Conservation (phyloP, 768 basidiomycete species). For the Hygrophorus russula region DNA sequence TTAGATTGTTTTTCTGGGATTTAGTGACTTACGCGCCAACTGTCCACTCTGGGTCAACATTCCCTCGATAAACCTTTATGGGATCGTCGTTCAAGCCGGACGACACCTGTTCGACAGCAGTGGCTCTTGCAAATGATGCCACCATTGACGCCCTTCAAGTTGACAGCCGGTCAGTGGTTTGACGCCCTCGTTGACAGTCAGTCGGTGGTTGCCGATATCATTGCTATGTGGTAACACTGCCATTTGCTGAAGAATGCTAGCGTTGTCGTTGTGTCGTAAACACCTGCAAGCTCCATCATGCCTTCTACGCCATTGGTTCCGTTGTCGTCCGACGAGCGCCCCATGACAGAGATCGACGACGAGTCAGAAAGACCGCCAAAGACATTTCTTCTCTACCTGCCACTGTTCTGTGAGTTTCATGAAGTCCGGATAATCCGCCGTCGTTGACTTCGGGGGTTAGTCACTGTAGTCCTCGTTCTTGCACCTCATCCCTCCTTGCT, state of each 20-base stretch:
- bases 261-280: not conserved
- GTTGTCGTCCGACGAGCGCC: not conserved
- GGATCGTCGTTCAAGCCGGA: conserved; percentile 7
- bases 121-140: conserved; percentile 26
- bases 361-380: no score
- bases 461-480: conserved; percentile 39
- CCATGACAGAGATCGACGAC: not conserved
- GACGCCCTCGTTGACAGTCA: no score
- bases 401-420: not conserved
- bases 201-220: not conserved
- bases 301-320: not conserved
- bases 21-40: conserved; percentile 28
- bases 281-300: no score
- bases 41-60: conserved; percentile 35
- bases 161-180: no score
- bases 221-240: no score
- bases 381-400: not conserved
- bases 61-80: conserved; percentile 20
- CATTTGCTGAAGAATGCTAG: not conserved
- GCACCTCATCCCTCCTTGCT: conserved; percentile 69
- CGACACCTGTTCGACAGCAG: conserved; percentile 13
- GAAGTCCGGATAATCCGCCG: not conserved
- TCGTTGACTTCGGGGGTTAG: not conserved
- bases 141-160: conserved; percentile 18
- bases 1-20: not conserved